Evolutionary conservation across 1,284 basidiomycete genomes (phyloP).

Genomic region (Coniferiporia weirii): DNA sequence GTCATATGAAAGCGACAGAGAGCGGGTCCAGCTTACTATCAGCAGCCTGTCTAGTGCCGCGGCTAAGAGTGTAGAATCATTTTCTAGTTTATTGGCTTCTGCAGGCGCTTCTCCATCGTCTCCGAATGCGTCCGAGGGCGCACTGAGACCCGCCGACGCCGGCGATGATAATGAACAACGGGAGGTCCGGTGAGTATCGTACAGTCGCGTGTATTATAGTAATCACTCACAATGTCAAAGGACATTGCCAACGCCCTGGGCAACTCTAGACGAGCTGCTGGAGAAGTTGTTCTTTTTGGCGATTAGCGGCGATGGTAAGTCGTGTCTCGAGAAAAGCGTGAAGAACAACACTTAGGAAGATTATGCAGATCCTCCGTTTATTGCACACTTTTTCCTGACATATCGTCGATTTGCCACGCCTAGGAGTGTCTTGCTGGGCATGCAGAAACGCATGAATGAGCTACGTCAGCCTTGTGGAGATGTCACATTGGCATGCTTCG

Average conservation of each 20-base stretch:
- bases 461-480: slow-evolving; percentile 59
- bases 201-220: background rate
- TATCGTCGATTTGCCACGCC: slow-evolving; percentile 76
- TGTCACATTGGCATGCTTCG: slow-evolving; percentile 77
- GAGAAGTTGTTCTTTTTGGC: slow-evolving; percentile 72
- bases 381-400: slow-evolving; percentile 73
- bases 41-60: slow-evolving; percentile 4
- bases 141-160: background rate
- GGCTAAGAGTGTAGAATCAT: slow-evolving; percentile 7
- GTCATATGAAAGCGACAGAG: slow-evolving; percentile 22
- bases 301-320: slow-evolving; percentile 71
- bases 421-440: slow-evolving; percentile 67
- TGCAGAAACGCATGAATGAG: slow-evolving; percentile 78
- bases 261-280: slow-evolving; percentile 66
- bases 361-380: slow-evolving; percentile 60
- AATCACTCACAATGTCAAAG: slow-evolving; percentile 1
- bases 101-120: background rate
- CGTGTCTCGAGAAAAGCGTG: background rate
- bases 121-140: background rate
- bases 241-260: slow-evolving; percentile 57
- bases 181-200: slow-evolving; percentile 23
- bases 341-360: slow-evolving; percentile 11
- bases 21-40: slow-evolving; percentile 18
- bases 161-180: background rate
- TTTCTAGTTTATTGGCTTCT: background rate